Base-by-base conservation (phyloP, 23 red algal genomes). In the Gracilariopsis chorda region DNA sequence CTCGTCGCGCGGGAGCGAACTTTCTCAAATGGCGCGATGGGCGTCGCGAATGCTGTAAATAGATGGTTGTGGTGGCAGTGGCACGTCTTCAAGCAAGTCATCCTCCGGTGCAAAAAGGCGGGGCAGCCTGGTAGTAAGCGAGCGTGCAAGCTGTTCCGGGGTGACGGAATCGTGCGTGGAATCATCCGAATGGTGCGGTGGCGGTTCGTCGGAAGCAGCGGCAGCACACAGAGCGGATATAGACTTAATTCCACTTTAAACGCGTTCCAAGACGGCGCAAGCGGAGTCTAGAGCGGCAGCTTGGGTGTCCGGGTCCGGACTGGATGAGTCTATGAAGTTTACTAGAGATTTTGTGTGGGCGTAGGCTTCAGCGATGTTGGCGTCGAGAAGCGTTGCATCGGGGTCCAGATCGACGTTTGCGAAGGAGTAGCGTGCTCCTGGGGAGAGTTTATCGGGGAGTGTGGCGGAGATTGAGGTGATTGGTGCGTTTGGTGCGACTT, bases 341-440 rank as follows among this genome's bases (percentile, higher is more conserved):
- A 94, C 67, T 69, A 94, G 72, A 21, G 58, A 73, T 24, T 67
- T 67, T n/a, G 91, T 81, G 48, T 94, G 91, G 20, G 74, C 91
- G 59, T 94, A 94, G 8, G 91, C 56, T 33, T 77, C 81, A 24
- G 73, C 81, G 52, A 94, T 94, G 73, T 94, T 85, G 32, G 80
- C 44, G 52, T 94, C 91, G 21, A 78, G 40, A 51, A 94, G 82
- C 13, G 91, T 60, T 9, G 81, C 69, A 14, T 59, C 41, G 0
- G 91, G 91, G 45, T 78, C 74, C 65, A 94, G 80, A 43, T 77
- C 79, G 28, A 48, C 46, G 53, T 85, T 85, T 35, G 62, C 91
- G 25, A 85, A 94, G 10, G 80, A 77, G 16, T 80, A 49, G n/a
- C 89, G 89, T 4, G 17, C 86, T 37, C 74, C 89, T 25, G 46